Evolutionary conservation across 768 basidiomycete species (phyloP).

Genomic region (Pleurotus eryngii): DNA sequence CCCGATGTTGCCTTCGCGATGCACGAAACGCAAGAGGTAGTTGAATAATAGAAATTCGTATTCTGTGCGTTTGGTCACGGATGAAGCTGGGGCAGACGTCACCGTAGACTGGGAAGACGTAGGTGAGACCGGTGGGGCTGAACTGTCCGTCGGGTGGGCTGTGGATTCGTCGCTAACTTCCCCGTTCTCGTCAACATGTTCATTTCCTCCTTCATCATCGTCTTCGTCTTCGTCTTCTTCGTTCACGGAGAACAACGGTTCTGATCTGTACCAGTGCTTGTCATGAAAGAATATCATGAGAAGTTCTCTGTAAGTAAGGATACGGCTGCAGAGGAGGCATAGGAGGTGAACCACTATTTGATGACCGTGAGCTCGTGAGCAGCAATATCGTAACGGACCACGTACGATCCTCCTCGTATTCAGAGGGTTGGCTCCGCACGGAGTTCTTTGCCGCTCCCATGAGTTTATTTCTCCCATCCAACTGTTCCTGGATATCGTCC

Average conservation of each 20-base stretch:
- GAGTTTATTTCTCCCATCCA: constrained; percentile 70
- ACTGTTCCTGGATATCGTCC: constrained; percentile 86
- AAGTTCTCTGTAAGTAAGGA: constrained; percentile 83
- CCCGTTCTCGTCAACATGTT: constrained; percentile 40
- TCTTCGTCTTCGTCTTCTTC: constrained; percentile 54
- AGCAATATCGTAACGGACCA: constrained; percentile 10
- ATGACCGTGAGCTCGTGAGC: neutral
- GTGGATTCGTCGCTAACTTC: constrained; percentile 52
- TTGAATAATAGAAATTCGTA: constrained; percentile 97
- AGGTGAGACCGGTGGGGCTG: constrained; percentile 45
- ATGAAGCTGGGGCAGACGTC: constrained; percentile 43
- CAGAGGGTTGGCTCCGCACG: constrained; percentile 69
- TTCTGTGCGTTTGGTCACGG: constrained; percentile 64
- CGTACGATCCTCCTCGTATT: constrained; percentile 86
- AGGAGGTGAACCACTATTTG: constrained; percentile 82
- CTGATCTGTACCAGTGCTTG: constrained; percentile 80
- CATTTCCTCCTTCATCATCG: constrained; percentile 64
- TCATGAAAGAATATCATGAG: constrained; percentile 98
- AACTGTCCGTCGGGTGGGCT: constrained; percentile 20
- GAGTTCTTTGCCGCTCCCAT: constrained; percentile 84
- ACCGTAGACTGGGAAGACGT: constrained; percentile 58
- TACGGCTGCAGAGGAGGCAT: constrained; percentile 89
- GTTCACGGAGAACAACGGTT: constrained; percentile 71
- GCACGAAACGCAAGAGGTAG: constrained; percentile 91
- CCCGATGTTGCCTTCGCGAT: constrained; percentile 90